Evolutionary conservation across 1,284 basidiomycete genomes (phyloP), one percentile per base, ranked within the genome.

Genomic region (Puccinia novopanici): DNA sequence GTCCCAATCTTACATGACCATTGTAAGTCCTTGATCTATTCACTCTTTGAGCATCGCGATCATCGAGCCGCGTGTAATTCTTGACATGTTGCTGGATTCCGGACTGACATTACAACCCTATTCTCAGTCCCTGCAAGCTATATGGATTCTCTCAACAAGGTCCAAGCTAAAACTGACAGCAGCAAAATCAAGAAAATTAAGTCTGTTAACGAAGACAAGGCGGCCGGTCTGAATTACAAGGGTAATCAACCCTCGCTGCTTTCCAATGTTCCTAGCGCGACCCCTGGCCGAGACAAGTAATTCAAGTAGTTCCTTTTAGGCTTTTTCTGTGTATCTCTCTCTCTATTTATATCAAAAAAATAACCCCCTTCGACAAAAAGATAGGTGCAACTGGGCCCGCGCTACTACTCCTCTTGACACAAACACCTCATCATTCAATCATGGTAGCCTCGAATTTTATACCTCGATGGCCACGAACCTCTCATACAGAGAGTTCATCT

Each of bases 1-100:
- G 37, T 79, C 6, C 76, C 76, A 27, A n/a, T 70, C 52, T 34
- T 79, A 48, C 76, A 79, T 48, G 76, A 79, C 68, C 76, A 79
- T 50, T 79, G 76, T 79, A 30, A 70, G 76, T 59, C 45, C 40
- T n/a, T 19, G 5, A 3, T 57, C 27, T 37, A 40, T 55, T 17
- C 27, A 68, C 9, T 42, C 22, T 3, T 15, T 24, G n/a, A 0
- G n/a, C n/a, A n/a, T n/a, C n/a, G n/a, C n/a, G n/a, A n/a, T n/a
- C 9, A 68, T 12, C 45, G 19, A 27, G 40, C 45, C 37, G 45
- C 30, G 55, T 30, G 55, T 6, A 30, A 59, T 30, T 6, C n/a
- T 68, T n/a, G n/a, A n/a, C n/a, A n/a, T n/a, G 42, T 34, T 54
- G 3, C 50, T n/a, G 24, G 37, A 24, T 50, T 5, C 27, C 27